Evolutionary conservation across 2,329 filamentous ascomycete genomes (phyloP), one percentile per base, ranked within the genome.

Genomic region (Chaetomium sp.): DNA sequence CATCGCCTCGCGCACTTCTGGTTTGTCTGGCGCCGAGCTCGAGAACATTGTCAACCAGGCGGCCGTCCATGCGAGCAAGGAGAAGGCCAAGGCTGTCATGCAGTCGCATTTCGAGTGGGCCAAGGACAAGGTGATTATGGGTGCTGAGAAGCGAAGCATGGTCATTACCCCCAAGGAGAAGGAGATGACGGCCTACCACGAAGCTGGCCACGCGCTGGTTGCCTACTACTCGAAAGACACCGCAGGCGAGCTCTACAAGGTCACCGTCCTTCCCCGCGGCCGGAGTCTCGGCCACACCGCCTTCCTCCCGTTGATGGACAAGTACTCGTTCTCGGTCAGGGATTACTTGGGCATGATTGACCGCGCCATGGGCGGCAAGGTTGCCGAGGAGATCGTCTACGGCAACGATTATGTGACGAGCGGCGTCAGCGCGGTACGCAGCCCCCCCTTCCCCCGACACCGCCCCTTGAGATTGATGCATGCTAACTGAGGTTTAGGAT

Each of bases 21-120:
- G 95, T 12, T 93, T 96, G 72, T 98, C 94, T 57, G 95, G 95
- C 70, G 95, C 95, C 23, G 95, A 99, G 72, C 83, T 99, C 13
- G 95, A 98, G 79, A 99, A 97, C 75, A 87, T 99, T 71, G 90
- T 97, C 74, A 99, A 99, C 78, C 92, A 97, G 75, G 95, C 95
- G 35, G 95, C 95, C 25, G 90, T 99, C 51, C 92, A 90, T 73
- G 95, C 95, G n/a, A 96, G 92, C 73, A 92, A 95, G 76, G 85
- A 91, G 70, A 95, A 93, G 78, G 85, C 90, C 47, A 82, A 82
- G 65, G 85, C 89, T 54, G 91, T 99, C 60, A 85, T 85, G 13
- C 90, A 92, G 77, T 78, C 84, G 38, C 93, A 98, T 74, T 89
- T 98, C 69, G 93, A 97, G 71, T 99, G 94, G 93, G 95, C 95